phyloP scores from a whole-genome alignment of 2,329 filamentous ascomycete genomes.

The Claviceps purpurea region DNA sequence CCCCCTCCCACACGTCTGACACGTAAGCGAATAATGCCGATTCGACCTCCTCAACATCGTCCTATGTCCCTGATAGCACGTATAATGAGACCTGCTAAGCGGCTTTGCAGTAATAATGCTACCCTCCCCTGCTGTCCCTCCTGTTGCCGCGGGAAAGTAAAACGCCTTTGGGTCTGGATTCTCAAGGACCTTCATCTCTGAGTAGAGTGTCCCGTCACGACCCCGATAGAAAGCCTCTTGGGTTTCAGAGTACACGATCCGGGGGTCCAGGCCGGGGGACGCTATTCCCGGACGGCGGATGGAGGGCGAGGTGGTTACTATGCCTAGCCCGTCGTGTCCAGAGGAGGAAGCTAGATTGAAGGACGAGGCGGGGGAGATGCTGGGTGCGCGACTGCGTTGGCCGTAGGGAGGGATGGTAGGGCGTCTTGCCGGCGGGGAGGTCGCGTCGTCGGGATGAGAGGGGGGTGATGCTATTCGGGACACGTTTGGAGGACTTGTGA shows the following conservation, averaged over 20 bases:
- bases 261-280: constrained; percentile 15
- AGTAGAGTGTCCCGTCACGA: constrained; percentile 26
- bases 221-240: constrained; percentile 22
- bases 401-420: constrained; percentile 8
- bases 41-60: constrained; percentile 36
- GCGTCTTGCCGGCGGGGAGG: background rate
- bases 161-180: constrained; percentile 22
- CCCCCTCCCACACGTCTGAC: constrained; percentile 36
- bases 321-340: background rate
- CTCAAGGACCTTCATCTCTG: constrained; percentile 24
- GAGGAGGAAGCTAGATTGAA: background rate
- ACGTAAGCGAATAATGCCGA: constrained; percentile 35
- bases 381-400: constrained; percentile 10
- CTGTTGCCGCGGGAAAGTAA: constrained; percentile 23
- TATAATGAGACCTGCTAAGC: constrained; percentile 29
- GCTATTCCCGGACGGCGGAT: constrained; percentile 9
- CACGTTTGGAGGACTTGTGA: constrained; percentile 12
- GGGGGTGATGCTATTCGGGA: constrained; percentile 1
- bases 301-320: background rate
- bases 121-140: constrained; percentile 15
- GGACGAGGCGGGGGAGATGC: background rate
- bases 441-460: background rate
- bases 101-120: constrained; percentile 28
- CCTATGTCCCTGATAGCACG: constrained; percentile 34
- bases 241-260: constrained; percentile 20